Evolutionary conservation across 768 basidiomycete genomes (phyloP), one percentile per base, ranked within the genome.

Genomic region (Leucocoprinus leucothites): DNA sequence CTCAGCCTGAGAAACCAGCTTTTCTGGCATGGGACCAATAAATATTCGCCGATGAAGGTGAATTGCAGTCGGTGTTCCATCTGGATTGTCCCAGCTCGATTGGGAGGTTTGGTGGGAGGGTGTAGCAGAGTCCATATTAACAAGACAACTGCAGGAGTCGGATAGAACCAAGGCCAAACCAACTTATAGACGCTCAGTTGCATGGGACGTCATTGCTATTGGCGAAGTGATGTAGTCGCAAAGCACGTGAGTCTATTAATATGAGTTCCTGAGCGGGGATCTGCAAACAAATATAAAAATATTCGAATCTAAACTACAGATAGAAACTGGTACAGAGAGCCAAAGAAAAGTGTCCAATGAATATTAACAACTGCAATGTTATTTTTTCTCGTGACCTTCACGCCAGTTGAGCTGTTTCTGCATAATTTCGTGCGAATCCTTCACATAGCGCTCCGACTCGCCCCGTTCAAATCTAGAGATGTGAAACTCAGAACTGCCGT

Each of bases 21-120:
- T 81, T 63, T 86, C 83, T 11, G 89, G 89, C 74, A 91, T 77
- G 3, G 90, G 87, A 0, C 91, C 91, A 42, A 93, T 74, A 68
- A 91, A 91, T 50, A 86, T 67, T 26, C 91, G 79, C 52, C 74
- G 74, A 57, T 71, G 72, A 34, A 59, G 36, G 53, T 25, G 60
- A 61, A 65, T 66, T 78, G 73, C n/a, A 58, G 57, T 11, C n/a
- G 43, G 53, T 5, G 26, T 51, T 34, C 21, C 53, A 35, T 51
- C 50, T 28, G 56, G 50, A 25, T 25, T 50, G 41, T 47, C 40
- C n/a, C 22, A 19, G 21, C 22, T 44, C 2, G 34, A 4, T 5
- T n/a, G 24, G 22, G n/a, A 9, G 42, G 21, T 22, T 44, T 9
- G 49, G 34, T 16, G 50, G 21, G 45, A 19, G 4, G 51, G 13